Base-by-base conservation (phyloP, 768 basidiomycete species). In the Tricholoma matsutake region DNA sequence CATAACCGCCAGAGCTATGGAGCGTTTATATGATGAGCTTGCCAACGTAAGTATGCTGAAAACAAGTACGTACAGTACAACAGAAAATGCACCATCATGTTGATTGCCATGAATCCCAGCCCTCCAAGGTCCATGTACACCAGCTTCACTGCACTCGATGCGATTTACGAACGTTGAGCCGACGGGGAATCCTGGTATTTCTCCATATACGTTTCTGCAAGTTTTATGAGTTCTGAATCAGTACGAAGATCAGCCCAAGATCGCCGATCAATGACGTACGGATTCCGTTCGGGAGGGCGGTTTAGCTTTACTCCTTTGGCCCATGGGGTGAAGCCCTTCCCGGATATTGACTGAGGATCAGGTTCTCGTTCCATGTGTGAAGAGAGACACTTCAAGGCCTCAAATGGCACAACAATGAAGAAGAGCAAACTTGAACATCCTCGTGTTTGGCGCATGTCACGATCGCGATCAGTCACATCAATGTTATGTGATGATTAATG, bases 71-170 rank as follows among this genome's bases (percentile, higher is more conserved):
- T 20, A 70, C 70, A 80, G 47, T 16, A 79, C 79, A 20, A 81
- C 72, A 13, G 79, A 81, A 56, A 67, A 79, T 7, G 78, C 76
- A 1, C 74, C 73, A 7, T 71, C 68, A 2, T 59, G 16, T 43
- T 20, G 14, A 43, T 56, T 64, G 0, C 79, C 78, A 13, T 76
- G 75, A 11, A 81, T 81, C 3, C 79, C 79, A n/a, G 71, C 75
- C 54, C 73, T 68, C 1, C 18, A 56, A 9, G 61, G 72, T 6
- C 64, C 70, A 58, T 81, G 79, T 1, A 79, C 71, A 0, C 75
- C 75, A 28, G 72, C 64, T 37, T 18, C 54, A 11, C 63, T 60
- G 5, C 76, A 63, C 0, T 43, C 67, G 0, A 13, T 52, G 41
- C 78, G 56, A 3, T 58, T 56, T 1, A n/a, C 31, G 57, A 75